Evolutionary conservation across 345 rosid species (phyloP), one percentile per base, ranked within the genome.

Genomic region (Leavenworthia alabamica): DNA sequence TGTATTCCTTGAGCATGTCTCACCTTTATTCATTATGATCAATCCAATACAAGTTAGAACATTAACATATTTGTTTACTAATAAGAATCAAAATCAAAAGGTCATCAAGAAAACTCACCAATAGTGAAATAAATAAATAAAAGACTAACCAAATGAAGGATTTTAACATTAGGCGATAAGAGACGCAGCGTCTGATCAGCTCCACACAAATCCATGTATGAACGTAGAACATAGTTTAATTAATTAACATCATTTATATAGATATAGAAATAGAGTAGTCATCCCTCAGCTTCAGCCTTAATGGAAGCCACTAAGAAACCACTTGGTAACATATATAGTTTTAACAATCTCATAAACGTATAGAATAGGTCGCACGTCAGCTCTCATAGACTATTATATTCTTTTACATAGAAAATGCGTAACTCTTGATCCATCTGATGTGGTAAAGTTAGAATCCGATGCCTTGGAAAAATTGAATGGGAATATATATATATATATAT

Each of bases 1-100:
- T 86, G 95, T 23, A 73, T 48, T 16, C 84, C 95, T 71, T 86
- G 85, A 28, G 83, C 90, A 69, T 86, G 95, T 61, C 95, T 82
- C 61, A 86, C 77, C 95, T 86, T 74, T 8, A 54, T 6, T 15
- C 61, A 56, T 49, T 15, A 33, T n/a, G n/a, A n/a, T 31, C 14
- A 16, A 13, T 64, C 35, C 53, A 64, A 33, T 14, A 24, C 24
- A 41, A n/a, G n/a, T n/a, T n/a, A n/a, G n/a, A n/a, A n/a, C n/a
- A n/a, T n/a, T n/a, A n/a, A n/a, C n/a, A n/a, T n/a, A n/a, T n/a
- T n/a, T n/a, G n/a, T n/a, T n/a, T n/a, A n/a, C n/a, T n/a, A n/a
- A n/a, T n/a, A n/a, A n/a, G n/a, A n/a, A n/a, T n/a, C n/a, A n/a
- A n/a, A n/a, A n/a, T n/a, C n/a, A n/a, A n/a, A n/a, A n/a, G n/a